Evolutionary conservation across 805 yeast species (phyloP).

Genomic region (Wickerhamomyces bovis): DNA sequence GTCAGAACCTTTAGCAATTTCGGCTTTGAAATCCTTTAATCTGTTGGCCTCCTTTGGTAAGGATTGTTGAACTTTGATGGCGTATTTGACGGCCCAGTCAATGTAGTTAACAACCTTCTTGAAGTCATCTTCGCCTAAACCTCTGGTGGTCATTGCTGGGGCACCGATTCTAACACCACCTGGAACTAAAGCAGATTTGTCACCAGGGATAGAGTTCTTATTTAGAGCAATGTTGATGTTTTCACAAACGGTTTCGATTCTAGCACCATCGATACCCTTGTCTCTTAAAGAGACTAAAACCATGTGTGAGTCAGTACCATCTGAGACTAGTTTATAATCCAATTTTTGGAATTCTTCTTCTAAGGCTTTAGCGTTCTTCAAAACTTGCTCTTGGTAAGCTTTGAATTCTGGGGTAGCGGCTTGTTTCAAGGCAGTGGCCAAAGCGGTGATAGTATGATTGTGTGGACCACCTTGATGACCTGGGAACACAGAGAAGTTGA

Average conservation of each 20-base stretch:
- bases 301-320: slow-evolving; percentile 94
- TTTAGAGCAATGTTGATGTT: slow-evolving; percentile 89
- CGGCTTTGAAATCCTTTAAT: slow-evolving; percentile 91
- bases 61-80: slow-evolving; percentile 58
- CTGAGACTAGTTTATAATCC: slow-evolving; percentile 76
- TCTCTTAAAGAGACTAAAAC: slow-evolving; percentile 77
- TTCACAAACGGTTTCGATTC: slow-evolving; percentile 87
- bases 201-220: slow-evolving; percentile 96
- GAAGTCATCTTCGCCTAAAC: slow-evolving; percentile 75
- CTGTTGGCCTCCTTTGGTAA: slow-evolving; percentile 92
- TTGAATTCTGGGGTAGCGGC: slow-evolving; percentile 84
- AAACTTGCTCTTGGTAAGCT: slow-evolving; percentile 77
- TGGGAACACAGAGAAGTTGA: slow-evolving; percentile 97
- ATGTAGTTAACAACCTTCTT: slow-evolving; percentile 74
- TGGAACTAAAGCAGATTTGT: slow-evolving; percentile 91
- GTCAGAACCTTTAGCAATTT: slow-evolving; percentile 64
- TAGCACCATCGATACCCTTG: slow-evolving; percentile 85
- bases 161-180: slow-evolving; percentile 96
- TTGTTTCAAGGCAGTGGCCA: slow-evolving; percentile 93
- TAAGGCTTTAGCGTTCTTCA: slow-evolving; percentile 73
- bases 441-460: slow-evolving; percentile 94
- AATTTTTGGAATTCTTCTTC: slow-evolving; percentile 57
- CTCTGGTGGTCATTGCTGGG: slow-evolving; percentile 98
- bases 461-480: slow-evolving; percentile 99
- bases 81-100: slow-evolving; percentile 59